phyloP scores from a whole-genome alignment of 108 stramenopile genomes.

The Aurantiochytrium sp. region DNA sequence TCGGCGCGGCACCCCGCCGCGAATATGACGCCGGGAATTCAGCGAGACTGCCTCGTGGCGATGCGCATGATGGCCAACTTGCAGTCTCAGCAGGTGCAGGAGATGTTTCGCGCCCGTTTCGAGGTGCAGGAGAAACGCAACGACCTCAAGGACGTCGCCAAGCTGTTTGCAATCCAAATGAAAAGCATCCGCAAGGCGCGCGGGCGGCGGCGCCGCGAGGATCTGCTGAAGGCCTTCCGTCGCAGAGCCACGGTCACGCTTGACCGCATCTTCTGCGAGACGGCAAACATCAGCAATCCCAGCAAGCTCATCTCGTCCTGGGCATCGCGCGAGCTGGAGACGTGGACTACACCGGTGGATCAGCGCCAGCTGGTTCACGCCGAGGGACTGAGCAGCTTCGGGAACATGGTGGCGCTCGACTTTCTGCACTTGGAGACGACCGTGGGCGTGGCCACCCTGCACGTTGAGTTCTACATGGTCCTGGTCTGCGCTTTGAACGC shows the following conservation, averaged over 20 bases:
- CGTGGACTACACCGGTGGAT: background rate
- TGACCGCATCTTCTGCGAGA: background rate
- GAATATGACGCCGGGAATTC: too few species aligned
- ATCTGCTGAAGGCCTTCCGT: background rate
- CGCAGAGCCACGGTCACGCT: background rate
- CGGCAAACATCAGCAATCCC: background rate
- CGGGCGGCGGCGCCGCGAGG: background rate
- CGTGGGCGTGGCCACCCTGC: background rate
- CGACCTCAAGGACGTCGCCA: background rate
- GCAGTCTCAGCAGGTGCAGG: background rate
- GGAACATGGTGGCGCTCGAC: background rate
- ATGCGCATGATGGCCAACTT: background rate
- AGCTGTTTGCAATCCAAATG: background rate
- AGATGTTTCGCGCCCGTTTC: background rate
- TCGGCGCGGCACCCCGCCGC: too few species aligned
- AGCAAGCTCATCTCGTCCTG: background rate
- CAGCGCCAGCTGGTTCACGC: background rate
- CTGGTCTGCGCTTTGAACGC: background rate
- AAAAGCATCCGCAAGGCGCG: background rate
- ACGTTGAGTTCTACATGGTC: background rate
- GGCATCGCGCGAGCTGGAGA: background rate
- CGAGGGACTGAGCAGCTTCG: background rate
- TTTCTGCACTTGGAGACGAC: background rate
- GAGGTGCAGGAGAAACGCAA: background rate
- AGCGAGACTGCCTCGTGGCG: too few species aligned